A percentile compares a stretch with the other conserved stretches of the same genome.
Conservation (phyloP, 2,329 filamentous ascomycete species). For the Nectriaceae sp. region DNA sequence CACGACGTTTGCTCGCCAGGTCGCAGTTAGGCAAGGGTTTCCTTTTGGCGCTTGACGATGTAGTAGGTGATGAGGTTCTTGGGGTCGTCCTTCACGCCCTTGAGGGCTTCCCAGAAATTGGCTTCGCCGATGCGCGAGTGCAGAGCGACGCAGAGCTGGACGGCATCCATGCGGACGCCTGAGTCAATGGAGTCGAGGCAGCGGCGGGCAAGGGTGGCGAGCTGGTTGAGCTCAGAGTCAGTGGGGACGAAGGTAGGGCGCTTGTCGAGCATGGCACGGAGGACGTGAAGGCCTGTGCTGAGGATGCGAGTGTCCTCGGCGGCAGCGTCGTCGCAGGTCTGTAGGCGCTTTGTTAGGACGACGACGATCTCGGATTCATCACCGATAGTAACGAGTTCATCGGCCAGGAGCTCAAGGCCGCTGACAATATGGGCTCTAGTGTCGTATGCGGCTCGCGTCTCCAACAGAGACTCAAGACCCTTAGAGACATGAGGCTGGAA, state of each 20-base stretch:
- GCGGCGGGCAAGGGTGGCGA: slow-evolving; percentile 53
- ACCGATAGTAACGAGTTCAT: slow-evolving; percentile 69
- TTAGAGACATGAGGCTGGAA: slow-evolving; percentile 69
- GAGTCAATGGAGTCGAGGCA: slow-evolving; percentile 64
- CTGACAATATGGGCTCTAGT: slow-evolving; percentile 70
- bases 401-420: slow-evolving; percentile 72
- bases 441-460: slow-evolving; percentile 67
- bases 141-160: slow-evolving; percentile 74
- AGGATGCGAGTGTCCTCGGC: slow-evolving; percentile 53
- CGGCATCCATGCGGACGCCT: slow-evolving; percentile 72
- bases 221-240: slow-evolving; percentile 51
- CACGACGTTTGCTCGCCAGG: slow-evolving; percentile 47
- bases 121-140: slow-evolving; percentile 63
- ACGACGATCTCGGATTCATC: slow-evolving; percentile 61
- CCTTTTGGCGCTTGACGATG: slow-evolving; percentile 71
- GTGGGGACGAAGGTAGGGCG: slow-evolving; percentile 49
- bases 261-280: slow-evolving; percentile 60
- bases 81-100: slow-evolving; percentile 67
- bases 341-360: slow-evolving; percentile 53
- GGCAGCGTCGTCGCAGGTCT: slow-evolving; percentile 41
- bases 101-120: slow-evolving; percentile 69
- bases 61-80: slow-evolving; percentile 81
- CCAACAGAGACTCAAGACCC: slow-evolving; percentile 67
- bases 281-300: slow-evolving; percentile 65
- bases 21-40: too few relatives aligned